These are phyloP conservation scores for Aeminium ludgeri DNA, from an alignment of 495 filamentous ascomycete species.

Conservation along the genomic window DNA sequence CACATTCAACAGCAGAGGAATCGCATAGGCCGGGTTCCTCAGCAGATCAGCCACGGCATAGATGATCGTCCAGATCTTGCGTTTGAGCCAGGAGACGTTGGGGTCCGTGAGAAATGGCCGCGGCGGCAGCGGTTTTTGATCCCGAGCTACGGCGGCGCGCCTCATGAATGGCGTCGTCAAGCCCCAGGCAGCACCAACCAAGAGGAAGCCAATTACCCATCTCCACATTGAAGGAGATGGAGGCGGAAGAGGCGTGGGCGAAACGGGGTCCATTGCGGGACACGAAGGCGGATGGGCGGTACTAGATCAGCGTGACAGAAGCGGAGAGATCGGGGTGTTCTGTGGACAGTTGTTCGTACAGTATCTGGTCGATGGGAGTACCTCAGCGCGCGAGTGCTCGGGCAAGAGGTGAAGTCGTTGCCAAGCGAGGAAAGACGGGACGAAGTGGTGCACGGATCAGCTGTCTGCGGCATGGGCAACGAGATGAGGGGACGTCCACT, in stretches of 20 bases:
- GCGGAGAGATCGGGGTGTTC: too few relatives aligned
- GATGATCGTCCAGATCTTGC: slow-evolving; percentile 37
- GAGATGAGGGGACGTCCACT: too few relatives aligned
- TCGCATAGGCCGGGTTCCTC: slow-evolving; percentile 61
- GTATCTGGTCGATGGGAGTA: too few relatives aligned
- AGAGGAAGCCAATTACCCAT: slow-evolving; percentile 73
- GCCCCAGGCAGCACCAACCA: slow-evolving; percentile 81
- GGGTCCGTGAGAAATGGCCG: slow-evolving; percentile 35
- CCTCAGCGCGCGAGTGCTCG: too few relatives aligned
- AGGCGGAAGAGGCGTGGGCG: slow-evolving; percentile 3
- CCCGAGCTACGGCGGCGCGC: slow-evolving; percentile 40
- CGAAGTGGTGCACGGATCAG: too few relatives aligned
- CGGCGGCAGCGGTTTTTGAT: slow-evolving; percentile 32
- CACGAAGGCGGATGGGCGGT: too few relatives aligned
- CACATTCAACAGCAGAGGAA: slow-evolving; percentile 75
- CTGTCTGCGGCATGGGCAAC: too few relatives aligned
- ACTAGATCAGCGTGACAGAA: too few relatives aligned
- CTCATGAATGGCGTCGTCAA: slow-evolving; percentile 62
- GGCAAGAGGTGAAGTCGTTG: not conserved
- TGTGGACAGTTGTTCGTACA: too few relatives aligned
- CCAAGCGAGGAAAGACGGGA: too few relatives aligned
- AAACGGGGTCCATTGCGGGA: slow-evolving; percentile 7
- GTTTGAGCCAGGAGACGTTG: slow-evolving; percentile 33
- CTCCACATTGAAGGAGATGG: slow-evolving; percentile 47
- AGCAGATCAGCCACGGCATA: slow-evolving; percentile 68